These are phyloP conservation scores for Candida golubevii DNA, from an alignment of 805 yeast genomes.

Conservation along the genomic window DNA sequence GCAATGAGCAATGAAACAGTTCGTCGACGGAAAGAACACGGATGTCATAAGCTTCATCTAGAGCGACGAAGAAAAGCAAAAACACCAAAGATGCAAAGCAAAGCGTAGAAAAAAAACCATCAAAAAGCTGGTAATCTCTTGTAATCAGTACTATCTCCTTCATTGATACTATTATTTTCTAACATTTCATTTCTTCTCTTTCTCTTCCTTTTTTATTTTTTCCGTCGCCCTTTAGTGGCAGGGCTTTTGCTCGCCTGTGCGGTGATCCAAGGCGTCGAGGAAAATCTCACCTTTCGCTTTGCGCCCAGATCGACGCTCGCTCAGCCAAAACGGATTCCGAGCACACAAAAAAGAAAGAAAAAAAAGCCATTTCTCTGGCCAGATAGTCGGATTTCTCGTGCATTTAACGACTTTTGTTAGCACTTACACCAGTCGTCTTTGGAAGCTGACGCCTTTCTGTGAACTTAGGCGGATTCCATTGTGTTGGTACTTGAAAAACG, in stretches of 20 bases:
- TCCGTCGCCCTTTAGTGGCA: not conserved
- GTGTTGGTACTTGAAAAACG: too few species aligned
- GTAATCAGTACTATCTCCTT: too few species aligned
- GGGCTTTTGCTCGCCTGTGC: not conserved
- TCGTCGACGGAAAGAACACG: too few species aligned
- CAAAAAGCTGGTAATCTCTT: too few species aligned
- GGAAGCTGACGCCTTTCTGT: not conserved
- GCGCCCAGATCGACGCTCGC: constrained; percentile 1
- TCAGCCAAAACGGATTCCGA: constrained; percentile 4
- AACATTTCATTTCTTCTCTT: not conserved
- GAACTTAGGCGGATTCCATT: not conserved
- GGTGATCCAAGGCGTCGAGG: not conserved
- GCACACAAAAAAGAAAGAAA: constrained; percentile 7
- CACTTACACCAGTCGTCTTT: not conserved
- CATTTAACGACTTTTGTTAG: too few species aligned
- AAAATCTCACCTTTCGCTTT: constrained; percentile 3
- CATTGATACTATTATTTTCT: not conserved
- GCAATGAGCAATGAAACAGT: too few species aligned
- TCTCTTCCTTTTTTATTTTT: not conserved
- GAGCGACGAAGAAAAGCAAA: too few species aligned
- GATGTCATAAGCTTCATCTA: too few species aligned
- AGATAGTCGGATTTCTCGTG: too few species aligned
- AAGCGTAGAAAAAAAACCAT: too few species aligned
- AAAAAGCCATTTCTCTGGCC: not conserved
- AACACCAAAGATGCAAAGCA: too few species aligned